Conservation (phyloP, 2,329 filamentous ascomycete species). For the Beauveria scarabaeidicola region DNA sequence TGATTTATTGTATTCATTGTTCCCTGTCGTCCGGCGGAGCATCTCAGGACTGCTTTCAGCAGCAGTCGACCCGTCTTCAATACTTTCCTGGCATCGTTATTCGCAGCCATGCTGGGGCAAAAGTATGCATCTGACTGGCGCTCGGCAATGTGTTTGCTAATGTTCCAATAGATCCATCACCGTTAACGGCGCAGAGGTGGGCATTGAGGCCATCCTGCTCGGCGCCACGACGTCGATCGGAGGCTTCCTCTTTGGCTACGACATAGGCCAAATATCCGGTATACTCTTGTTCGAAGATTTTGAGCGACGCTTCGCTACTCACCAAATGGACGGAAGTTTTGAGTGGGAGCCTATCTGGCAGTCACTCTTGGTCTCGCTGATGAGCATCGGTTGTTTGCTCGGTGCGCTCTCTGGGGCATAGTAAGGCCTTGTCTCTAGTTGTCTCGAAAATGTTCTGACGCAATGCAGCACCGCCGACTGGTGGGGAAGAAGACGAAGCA, state of each 20-base stretch:
- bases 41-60: too few relatives aligned
- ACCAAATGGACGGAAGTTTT: conserved; percentile 28
- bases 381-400: conserved; percentile 47
- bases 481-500: conserved; percentile 47
- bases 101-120: too few relatives aligned
- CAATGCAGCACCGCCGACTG: conserved; percentile 41
- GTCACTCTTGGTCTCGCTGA: conserved; percentile 47
- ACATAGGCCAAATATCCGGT: conserved; percentile 51
- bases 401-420: conserved; percentile 45
- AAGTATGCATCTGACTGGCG: too few relatives aligned
- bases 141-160: too few relatives aligned
- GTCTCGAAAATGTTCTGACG: conserved; percentile 8
- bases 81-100: too few relatives aligned
- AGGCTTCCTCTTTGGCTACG: conserved; percentile 56
- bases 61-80: too few relatives aligned
- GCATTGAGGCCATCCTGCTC: conserved; percentile 32
- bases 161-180: too few relatives aligned
- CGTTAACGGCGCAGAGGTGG: conserved; percentile 9
- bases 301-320: conserved; percentile 45
- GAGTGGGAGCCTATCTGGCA: conserved; percentile 34
- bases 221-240: conserved; percentile 48
- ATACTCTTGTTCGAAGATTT: conserved; percentile 46
- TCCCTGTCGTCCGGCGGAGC: too few relatives aligned
- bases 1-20: too few relatives aligned
- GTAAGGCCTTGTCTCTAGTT: conserved; percentile 16